Evolutionary conservation across 441 rosid genomes (phyloP).

Genomic region (Adansonia grandidieri): DNA sequence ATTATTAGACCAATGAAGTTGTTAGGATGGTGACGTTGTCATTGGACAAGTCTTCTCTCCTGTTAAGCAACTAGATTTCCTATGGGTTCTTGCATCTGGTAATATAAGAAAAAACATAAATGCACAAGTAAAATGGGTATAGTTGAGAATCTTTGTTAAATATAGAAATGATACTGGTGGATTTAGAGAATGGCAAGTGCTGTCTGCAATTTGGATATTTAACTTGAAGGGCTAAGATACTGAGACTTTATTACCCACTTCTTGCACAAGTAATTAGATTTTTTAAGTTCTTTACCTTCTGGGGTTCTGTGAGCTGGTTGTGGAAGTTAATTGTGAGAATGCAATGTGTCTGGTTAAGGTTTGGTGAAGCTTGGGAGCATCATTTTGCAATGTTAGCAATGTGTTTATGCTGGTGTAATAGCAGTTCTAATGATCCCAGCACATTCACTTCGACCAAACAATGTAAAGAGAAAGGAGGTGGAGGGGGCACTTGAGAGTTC

Average conservation of each 20-base stretch:
- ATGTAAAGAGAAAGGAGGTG: neutral
- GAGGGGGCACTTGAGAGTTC: neutral
- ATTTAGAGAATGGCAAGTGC: neutral
- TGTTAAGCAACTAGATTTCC: neutral
- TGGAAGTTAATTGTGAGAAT: constrained; percentile 4
- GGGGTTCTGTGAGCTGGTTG: neutral
- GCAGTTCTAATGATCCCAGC: neutral
- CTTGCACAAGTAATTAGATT: neutral
- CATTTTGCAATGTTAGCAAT: neutral
- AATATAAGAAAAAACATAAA: neutral
- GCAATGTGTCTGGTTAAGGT: neutral
- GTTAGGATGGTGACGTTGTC: neutral
- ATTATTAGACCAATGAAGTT: neutral
- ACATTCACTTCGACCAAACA: neutral
- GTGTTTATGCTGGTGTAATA: neutral
- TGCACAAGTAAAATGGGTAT: neutral
- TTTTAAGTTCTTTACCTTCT: neutral
- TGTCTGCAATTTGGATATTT: neutral
- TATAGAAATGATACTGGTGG: neutral
- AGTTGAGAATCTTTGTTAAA: neutral
- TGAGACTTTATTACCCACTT: neutral
- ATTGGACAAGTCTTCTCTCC: neutral
- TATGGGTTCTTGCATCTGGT: neutral
- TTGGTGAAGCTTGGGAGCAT: neutral
- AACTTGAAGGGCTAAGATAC: neutral